Percentiles rank a stretch among this genome's conserved stretches.
Conservation (phyloP, 352 stramenopile genomes). For the Plasmopara muralis region DNA sequence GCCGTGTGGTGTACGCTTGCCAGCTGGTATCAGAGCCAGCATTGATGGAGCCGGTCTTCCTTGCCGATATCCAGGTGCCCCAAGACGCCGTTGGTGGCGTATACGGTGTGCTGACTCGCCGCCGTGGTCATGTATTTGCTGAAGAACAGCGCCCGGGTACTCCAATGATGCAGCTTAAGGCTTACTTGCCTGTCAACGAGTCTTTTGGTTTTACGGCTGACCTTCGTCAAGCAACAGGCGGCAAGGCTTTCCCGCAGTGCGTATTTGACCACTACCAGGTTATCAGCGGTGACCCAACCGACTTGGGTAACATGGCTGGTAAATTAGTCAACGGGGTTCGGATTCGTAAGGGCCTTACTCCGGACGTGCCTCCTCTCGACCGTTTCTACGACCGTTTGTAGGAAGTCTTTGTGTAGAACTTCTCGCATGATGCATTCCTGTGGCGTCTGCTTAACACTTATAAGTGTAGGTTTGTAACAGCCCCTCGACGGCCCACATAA, state of each 20-base stretch:
- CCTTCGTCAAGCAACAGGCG: conserved; percentile 96
- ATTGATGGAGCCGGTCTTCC: conserved; percentile 98
- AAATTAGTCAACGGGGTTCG: conserved; percentile 93
- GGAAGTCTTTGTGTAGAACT: background rate
- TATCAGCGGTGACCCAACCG: conserved; percentile 90
- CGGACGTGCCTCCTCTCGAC: conserved; percentile 95
- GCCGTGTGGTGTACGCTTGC: conserved; percentile 97
- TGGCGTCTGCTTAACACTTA: too few species aligned
- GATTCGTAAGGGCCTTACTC: conserved; percentile 96
- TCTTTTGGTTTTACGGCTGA: conserved; percentile 99
- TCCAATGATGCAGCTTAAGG: conserved; percentile 98
- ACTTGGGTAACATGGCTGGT: conserved; percentile 90
- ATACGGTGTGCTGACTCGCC: conserved; percentile 98
- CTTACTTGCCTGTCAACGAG: conserved; percentile 99
- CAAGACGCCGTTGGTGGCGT: conserved; percentile 98
- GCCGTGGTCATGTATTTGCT: conserved; percentile 98
- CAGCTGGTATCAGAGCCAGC: conserved; percentile 92
- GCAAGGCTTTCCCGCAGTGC: conserved; percentile 99
- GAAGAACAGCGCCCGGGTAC: conserved; percentile 98
- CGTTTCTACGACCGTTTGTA: conserved; percentile 99
- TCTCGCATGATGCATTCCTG: too few species aligned
- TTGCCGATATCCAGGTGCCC: conserved; percentile 98
- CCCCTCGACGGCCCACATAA: too few species aligned
- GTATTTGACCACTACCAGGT: conserved; percentile 99
- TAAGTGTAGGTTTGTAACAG: too few species aligned